Conservation (phyloP, 164 flowering plant species). For the Buxus sempervirens region DNA sequence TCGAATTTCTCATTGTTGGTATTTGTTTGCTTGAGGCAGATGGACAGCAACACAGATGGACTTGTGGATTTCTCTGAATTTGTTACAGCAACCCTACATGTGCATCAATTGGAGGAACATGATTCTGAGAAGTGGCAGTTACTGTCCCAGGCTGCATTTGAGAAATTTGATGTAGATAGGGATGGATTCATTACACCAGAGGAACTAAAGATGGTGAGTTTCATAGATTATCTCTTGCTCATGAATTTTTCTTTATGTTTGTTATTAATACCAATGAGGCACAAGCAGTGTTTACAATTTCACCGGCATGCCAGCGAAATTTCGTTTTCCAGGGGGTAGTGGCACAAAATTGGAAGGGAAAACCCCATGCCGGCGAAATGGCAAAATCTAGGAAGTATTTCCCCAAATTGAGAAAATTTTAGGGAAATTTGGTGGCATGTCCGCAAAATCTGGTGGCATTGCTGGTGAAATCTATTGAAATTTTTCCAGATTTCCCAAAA, state of each 20-base stretch:
- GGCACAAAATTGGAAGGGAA: too few relatives aligned
- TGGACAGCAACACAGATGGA: slow-evolving; percentile 96
- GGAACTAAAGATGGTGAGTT: slow-evolving; percentile 79
- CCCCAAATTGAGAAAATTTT: too few relatives aligned
- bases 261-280: too few relatives aligned
- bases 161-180: slow-evolving; percentile 86
- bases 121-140: slow-evolving; percentile 80
- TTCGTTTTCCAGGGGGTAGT: too few relatives aligned
- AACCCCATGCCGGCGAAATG: too few relatives aligned
- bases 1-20: not conserved
- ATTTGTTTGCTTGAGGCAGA: slow-evolving; percentile 43
- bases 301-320: too few relatives aligned
- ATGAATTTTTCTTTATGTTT: not conserved
- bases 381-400: too few relatives aligned
- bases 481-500: too few relatives aligned
- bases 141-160: slow-evolving; percentile 84
- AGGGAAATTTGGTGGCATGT: too few relatives aligned
- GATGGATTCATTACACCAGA: slow-evolving; percentile 96
- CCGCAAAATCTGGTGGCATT: too few relatives aligned
- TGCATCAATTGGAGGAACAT: slow-evolving; percentile 90
- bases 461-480: too few relatives aligned
- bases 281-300: too few relatives aligned
- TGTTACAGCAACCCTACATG: slow-evolving; percentile 94
- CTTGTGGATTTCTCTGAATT: slow-evolving; percentile 92
- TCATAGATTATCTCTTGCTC: not conserved